phyloP scores from a whole-genome alignment of 192 early-diverging fungal genomes.

The Paraglomus occultum region DNA sequence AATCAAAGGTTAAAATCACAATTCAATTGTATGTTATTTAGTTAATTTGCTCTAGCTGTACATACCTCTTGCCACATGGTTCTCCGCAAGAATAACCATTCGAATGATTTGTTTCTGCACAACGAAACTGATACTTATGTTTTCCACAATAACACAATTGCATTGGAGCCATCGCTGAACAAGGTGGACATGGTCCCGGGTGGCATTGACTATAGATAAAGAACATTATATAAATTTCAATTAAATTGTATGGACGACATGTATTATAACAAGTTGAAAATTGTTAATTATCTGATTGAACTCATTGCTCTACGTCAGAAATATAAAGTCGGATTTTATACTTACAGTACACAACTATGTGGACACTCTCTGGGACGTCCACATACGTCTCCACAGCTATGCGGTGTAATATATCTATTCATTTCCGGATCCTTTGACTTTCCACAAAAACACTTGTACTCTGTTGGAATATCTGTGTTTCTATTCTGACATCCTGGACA shows the following conservation, averaged over 20 bases:
- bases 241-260: neutral
- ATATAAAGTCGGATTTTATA: constrained; percentile 4
- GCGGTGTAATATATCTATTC: constrained; percentile 68
- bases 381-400: constrained; percentile 84
- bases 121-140: constrained; percentile 62
- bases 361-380: constrained; percentile 62
- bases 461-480: constrained; percentile 60
- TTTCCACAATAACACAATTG: constrained; percentile 85
- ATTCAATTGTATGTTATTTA: no score
- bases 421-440: constrained; percentile 57
- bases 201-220: constrained; percentile 71
- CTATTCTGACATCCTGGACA: constrained; percentile 91
- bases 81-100: constrained; percentile 66
- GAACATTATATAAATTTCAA: no score
- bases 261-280: neutral
- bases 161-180: constrained; percentile 73
- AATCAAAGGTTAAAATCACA: no score
- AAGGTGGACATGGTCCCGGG: constrained; percentile 93
- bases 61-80: constrained; percentile 56
- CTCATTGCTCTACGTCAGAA: neutral
- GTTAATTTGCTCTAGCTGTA: no score
- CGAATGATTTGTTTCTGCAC: constrained; percentile 69
- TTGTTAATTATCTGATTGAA: no score
- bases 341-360: constrained; percentile 73
- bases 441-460: constrained; percentile 90